A percentile compares a stretch with the other conserved stretches of the same genome.
phyloP scores from a whole-genome alignment of 1,284 basidiomycete species.

The Austropuccinia psidii region DNA sequence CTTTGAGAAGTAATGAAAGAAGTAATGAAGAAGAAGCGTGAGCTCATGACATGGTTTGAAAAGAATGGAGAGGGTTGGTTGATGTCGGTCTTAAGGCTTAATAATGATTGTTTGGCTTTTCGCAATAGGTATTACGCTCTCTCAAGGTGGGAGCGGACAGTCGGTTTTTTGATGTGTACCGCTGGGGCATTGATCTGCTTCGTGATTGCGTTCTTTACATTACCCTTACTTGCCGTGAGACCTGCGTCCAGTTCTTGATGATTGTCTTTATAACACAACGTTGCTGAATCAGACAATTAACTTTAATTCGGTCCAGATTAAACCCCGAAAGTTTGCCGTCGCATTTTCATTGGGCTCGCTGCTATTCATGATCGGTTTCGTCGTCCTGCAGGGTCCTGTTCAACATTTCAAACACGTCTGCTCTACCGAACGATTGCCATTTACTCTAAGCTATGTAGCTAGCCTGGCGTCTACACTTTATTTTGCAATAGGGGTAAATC shows the following conservation, averaged over 20 bases:
- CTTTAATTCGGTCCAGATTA: slow-evolving; percentile 51
- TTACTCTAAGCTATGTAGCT: slow-evolving; percentile 72
- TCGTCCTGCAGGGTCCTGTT: slow-evolving; percentile 43
- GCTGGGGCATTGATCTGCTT: slow-evolving; percentile 89
- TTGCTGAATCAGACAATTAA: neutral
- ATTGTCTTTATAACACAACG: neutral
- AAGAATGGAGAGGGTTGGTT: neutral
- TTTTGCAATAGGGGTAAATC: slow-evolving; percentile 71
- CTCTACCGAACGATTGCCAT: slow-evolving; percentile 75
- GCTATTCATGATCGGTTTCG: slow-evolving; percentile 40
- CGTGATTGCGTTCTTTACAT: slow-evolving; percentile 71
- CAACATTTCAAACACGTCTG: slow-evolving; percentile 75
- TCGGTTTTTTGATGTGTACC: slow-evolving; percentile 88
- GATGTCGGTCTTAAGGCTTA: neutral
- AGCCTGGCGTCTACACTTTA: slow-evolving; percentile 76
- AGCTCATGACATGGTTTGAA: slow-evolving; percentile 38
- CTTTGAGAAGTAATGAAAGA: slow-evolving; percentile 69
- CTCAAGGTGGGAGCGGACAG: slow-evolving; percentile 82
- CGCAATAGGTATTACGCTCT: slow-evolving; percentile 59
- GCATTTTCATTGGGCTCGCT: slow-evolving; percentile 61
- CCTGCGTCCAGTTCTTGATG: slow-evolving; percentile 41
- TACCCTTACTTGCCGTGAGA: slow-evolving; percentile 62
- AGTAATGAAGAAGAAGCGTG: slow-evolving; percentile 95
- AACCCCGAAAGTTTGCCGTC: slow-evolving; percentile 56
- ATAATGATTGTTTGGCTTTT: neutral